These are phyloP conservation scores for Marasmius sp. DNA, from an alignment of 1,284 basidiomycete species.

Conservation along the genomic window DNA sequence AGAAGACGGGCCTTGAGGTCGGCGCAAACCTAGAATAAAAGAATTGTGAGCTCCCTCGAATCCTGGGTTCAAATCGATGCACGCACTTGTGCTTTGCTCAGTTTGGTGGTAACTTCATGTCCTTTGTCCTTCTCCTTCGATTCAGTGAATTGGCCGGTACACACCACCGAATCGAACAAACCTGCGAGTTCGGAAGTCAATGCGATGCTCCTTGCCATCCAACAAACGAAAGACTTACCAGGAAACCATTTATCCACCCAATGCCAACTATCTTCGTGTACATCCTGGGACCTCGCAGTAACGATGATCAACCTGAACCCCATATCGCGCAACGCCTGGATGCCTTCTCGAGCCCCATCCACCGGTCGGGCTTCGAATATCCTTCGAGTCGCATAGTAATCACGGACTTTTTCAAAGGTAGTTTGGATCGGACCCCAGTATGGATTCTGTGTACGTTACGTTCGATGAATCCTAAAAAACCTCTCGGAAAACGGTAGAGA, in stretches of 20 bases:
- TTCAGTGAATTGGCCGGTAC: slow-evolving; percentile 74
- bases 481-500: not conserved
- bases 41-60: not conserved
- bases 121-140: slow-evolving; percentile 34
- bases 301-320: slow-evolving; percentile 74
- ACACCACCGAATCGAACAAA: slow-evolving; percentile 69
- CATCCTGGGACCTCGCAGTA: slow-evolving; percentile 65
- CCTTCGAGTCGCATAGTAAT: slow-evolving; percentile 57
- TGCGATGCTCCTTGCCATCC: not conserved
- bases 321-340: slow-evolving; percentile 54
- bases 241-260: slow-evolving; percentile 73
- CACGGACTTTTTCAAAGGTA: slow-evolving; percentile 58
- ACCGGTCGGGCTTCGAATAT: slow-evolving; percentile 58
- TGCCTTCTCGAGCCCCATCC: slow-evolving; percentile 63
- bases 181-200: slow-evolving; percentile 27
- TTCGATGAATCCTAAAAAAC: too few species aligned
- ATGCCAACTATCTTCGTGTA: slow-evolving; percentile 59
- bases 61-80: not conserved
- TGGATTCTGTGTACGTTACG: slow-evolving; percentile 46
- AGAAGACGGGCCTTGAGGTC: slow-evolving; percentile 62
- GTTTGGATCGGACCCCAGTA: slow-evolving; percentile 69
- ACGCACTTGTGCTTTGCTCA: slow-evolving; percentile 69
- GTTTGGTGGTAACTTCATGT: slow-evolving; percentile 54
- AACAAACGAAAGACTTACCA: slow-evolving; percentile 31
- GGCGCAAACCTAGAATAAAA: slow-evolving; percentile 52